Percentiles rank a stretch among this genome's conserved stretches.
phyloP scores from a whole-genome alignment of 306 rosid species.

The Prunus campanulata region DNA sequence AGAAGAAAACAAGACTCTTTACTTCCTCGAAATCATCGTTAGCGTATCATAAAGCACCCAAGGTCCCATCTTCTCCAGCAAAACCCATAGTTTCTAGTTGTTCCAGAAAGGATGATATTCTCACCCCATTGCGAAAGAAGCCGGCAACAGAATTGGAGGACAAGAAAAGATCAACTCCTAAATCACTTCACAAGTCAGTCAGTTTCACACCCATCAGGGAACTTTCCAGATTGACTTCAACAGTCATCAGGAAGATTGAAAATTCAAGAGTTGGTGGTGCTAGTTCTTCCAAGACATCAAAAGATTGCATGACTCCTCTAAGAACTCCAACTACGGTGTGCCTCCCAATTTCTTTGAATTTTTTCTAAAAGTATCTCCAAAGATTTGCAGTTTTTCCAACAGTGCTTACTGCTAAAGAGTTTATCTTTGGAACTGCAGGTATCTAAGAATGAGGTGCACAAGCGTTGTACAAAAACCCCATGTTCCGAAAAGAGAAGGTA shows the following conservation, averaged over 20 bases:
- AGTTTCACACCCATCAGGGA: conserved; percentile 86
- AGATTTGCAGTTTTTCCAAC: conserved; percentile 3
- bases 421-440: conserved; percentile 38
- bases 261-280: conserved; percentile 57
- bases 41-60: conserved; percentile 37
- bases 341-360: conserved; percentile 12
- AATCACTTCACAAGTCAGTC: conserved; percentile 52
- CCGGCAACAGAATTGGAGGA: conserved; percentile 38
- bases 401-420: conserved; percentile 11
- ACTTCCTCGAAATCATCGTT: conserved; percentile 43
- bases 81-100: conserved; percentile 38
- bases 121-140: conserved; percentile 54
- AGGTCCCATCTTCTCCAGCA: conserved; percentile 50
- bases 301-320: conserved; percentile 64
- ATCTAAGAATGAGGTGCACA: conserved; percentile 42
- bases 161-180: conserved; percentile 61
- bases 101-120: conserved; percentile 34
- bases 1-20: conserved; percentile 48
- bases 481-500: conserved; percentile 77
- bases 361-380: not conserved
- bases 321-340: conserved; percentile 84
- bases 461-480: conserved; percentile 64
- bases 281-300: conserved; percentile 57
- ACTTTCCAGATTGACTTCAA: conserved; percentile 67
- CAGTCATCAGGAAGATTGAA: conserved; percentile 78